Evolutionary conservation across 1,139 yeast genomes (phyloP).

Genomic region (Taphrina flavorubra): DNA sequence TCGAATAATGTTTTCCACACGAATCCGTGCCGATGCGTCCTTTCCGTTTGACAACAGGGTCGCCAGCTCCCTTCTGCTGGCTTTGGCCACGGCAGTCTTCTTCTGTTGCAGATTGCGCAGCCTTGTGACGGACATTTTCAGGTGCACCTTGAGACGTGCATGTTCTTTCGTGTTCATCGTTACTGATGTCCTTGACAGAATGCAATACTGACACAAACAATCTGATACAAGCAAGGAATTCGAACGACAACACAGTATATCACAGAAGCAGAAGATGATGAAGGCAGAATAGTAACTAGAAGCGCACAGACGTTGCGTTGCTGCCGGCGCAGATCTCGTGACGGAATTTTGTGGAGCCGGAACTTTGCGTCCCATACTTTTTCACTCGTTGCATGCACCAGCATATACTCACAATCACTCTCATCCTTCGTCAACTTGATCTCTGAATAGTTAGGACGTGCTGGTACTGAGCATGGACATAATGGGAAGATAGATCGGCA

Average conservation of each 20-base stretch:
- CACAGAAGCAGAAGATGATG: no score
- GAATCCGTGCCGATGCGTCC: slow-evolving; percentile 80
- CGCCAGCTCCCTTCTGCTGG: slow-evolving; percentile 76
- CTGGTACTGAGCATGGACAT: not conserved
- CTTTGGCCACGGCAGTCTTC: slow-evolving; percentile 80
- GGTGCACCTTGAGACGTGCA: slow-evolving; percentile 39
- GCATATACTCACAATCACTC: no score
- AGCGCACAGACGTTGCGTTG: not conserved
- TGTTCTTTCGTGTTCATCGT: slow-evolving; percentile 31
- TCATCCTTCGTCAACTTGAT: no score
- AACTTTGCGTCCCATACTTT: not conserved
- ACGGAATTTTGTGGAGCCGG: not conserved
- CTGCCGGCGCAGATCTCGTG: not conserved
- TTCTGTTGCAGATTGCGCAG: slow-evolving; percentile 81
- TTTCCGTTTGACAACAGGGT: slow-evolving; percentile 72
- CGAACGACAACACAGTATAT: no score
- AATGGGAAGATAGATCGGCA: no score
- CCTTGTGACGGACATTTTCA: slow-evolving; percentile 73
- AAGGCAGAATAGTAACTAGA: no score
- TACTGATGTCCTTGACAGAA: no score
- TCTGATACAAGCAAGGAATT: no score
- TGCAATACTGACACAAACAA: not conserved
- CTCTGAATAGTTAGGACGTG: no score
- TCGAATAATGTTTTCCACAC: slow-evolving; percentile 83
- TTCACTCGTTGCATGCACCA: no score